Base-by-base conservation (phyloP, 768 basidiomycete species). In the Punctularia strigosozonata region DNA sequence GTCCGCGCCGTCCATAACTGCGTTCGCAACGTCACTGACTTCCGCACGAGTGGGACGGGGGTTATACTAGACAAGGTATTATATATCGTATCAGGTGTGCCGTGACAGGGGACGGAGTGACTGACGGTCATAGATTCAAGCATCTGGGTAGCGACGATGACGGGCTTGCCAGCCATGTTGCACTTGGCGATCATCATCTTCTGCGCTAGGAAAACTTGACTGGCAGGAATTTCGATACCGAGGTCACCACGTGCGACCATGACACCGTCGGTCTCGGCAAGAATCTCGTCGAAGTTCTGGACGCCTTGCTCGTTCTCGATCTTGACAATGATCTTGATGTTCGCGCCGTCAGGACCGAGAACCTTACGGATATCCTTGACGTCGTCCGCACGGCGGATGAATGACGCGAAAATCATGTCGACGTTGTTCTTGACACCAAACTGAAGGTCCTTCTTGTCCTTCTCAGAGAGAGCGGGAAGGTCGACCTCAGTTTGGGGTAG, bases 171-270 rank as follows among this genome's bases (percentile, higher is more conserved):
- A 39, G 75, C 80, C 54, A 94, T 85, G 70, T 95, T 97, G 68
- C 91, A 95, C 68, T 98, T 98, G 43, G 94, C 78, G 51, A 98
- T 99, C 92, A 99, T 99, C 94, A 98, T 98, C 70, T 99, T 99
- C 61, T 99, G 95, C 6, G 95, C 95, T 52, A 98, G 69, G 74
- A 99, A 99, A 32, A 99, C 95, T 56, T 98, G 95, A 53, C 83
- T 86, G 31, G 95, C 90, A n/a, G 95, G 95, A 51, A 99, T 99
- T 65, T 99, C 95, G 53, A 99, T 99, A 60, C 95, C 95, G 37
- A 99, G 73, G 59, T 99, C 95, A 61, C 95, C 95, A 64, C 95
- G 89, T 47, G 95, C 95, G 48, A 99, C 95, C 95, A 99, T 99
- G 50, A 99, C 95, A 67, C 95, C 95, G 57, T 99, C 95, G 22